phyloP scores from a whole-genome alignment of 2,329 filamentous ascomycete species.

The Botrytis pseudocinerea region DNA sequence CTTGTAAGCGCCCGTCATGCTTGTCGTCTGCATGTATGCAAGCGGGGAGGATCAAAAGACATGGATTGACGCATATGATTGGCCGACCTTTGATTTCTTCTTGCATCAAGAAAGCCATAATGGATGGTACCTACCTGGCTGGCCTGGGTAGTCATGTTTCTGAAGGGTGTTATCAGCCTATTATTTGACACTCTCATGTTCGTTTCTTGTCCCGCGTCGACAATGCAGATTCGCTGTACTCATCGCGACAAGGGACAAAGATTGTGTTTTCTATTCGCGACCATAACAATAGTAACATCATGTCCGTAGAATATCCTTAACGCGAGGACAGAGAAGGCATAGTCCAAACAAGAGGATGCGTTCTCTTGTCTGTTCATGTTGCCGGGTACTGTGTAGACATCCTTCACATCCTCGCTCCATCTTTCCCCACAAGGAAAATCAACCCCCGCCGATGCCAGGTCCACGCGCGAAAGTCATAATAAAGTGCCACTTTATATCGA shows the following conservation, averaged over 20 bases:
- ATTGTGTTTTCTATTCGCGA: slow-evolving; percentile 4
- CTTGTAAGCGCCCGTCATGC: slow-evolving; percentile 20
- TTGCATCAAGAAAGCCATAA: slow-evolving; percentile 3
- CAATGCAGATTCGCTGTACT: neutral
- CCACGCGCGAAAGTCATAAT: slow-evolving; percentile 11
- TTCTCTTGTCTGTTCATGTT: neutral
- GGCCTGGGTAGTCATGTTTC: neutral
- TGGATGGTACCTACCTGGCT: neutral
- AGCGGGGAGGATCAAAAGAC: slow-evolving; percentile 21
- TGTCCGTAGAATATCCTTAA: neutral
- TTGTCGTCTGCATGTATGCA: slow-evolving; percentile 16
- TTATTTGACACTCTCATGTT: neutral
- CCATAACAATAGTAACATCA: neutral
- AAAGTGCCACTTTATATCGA: slow-evolving; percentile 3
- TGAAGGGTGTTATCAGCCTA: slow-evolving; percentile 8
- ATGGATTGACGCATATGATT: slow-evolving; percentile 10
- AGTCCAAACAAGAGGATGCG: neutral
- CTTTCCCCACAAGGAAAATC: slow-evolving; percentile 13
- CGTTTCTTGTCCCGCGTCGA: slow-evolving; percentile 2
- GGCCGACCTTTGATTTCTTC: neutral
- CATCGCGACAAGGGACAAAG: neutral
- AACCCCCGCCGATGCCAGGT: neutral
- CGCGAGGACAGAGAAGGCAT: neutral
- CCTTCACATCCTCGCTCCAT: neutral
- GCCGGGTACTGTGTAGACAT: neutral